These are phyloP conservation scores for Annona squamosa DNA, from an alignment of 164 flowering plant genomes.

Conservation along the genomic window DNA sequence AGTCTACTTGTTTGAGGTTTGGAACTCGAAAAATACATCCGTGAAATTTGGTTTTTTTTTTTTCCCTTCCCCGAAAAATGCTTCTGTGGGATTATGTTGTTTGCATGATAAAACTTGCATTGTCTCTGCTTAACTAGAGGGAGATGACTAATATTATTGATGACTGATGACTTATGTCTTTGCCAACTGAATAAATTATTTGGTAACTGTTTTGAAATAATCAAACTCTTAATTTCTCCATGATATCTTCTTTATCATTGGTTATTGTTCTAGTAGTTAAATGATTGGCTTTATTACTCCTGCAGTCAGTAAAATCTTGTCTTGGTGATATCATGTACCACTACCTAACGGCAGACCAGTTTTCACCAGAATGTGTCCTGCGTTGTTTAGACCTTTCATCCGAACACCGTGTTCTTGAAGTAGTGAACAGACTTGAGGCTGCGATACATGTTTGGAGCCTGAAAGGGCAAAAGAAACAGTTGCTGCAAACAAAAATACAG, in stretches of 20 bases:
- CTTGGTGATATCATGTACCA: conserved; percentile 63
- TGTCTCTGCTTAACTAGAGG: no score
- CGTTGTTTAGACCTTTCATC: conserved; percentile 61
- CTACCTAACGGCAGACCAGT: conserved; percentile 49
- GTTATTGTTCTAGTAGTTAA: not conserved
- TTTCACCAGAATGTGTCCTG: conserved; percentile 63
- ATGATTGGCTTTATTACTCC: not conserved
- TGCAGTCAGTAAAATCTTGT: conserved; percentile 65
- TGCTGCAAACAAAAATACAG: conserved; percentile 19
- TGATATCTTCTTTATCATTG: not conserved
- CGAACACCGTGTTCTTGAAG: conserved; percentile 51
- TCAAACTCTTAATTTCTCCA: no score
- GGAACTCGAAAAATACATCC: not conserved
- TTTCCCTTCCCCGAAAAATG: no score
- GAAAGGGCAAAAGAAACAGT: conserved; percentile 31
- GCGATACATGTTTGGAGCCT: conserved; percentile 59
- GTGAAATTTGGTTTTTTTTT: no score
- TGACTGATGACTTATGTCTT: no score
- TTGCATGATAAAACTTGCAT: no score
- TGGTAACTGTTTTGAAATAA: no score
- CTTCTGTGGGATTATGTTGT: no score
- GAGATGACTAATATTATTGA: no score
- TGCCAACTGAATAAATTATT: no score
- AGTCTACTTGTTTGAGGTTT: not conserved
- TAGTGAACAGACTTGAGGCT: conserved; percentile 67